Conservation (phyloP, 2,329 filamentous ascomycete species). For the Leptographium procerum region DNA sequence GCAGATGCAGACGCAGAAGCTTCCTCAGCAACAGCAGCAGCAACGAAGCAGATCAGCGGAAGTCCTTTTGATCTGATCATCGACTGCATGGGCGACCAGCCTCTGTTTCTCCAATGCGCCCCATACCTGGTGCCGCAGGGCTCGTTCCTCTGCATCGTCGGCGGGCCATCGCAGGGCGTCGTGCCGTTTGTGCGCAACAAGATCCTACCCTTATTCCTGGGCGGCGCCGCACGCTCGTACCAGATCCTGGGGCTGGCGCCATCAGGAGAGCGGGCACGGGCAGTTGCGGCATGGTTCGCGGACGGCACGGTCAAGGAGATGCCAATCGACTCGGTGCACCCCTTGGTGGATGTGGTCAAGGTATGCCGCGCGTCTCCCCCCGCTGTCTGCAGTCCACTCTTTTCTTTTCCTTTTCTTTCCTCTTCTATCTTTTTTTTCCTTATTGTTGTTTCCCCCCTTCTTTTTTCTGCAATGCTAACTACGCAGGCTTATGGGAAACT, state of each 20-base stretch:
- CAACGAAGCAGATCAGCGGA: not conserved
- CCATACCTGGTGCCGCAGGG: constrained; percentile 25
- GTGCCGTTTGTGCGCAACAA: constrained; percentile 20
- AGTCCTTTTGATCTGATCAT: constrained; percentile 30
- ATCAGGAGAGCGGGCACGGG: constrained; percentile 15
- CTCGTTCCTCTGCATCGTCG: constrained; percentile 24
- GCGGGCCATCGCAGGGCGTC: constrained; percentile 19
- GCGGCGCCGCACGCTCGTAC: constrained; percentile 20
- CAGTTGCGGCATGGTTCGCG: constrained; percentile 17
- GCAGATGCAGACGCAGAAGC: not conserved
- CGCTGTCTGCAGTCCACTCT: too few relatives aligned
- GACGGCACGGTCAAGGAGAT: constrained; percentile 17
- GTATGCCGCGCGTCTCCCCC: constrained; percentile 11
- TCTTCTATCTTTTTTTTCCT: not conserved
- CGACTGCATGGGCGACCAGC: constrained; percentile 37
- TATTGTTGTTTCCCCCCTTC: too few relatives aligned
- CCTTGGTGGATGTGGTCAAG: constrained; percentile 18
- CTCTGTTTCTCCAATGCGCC: constrained; percentile 29
- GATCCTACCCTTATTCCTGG: constrained; percentile 19
- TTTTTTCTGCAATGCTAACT: not conserved
- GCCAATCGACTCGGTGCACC: constrained; percentile 20
- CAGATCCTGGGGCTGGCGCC: constrained; percentile 19
- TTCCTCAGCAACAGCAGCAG: not conserved
- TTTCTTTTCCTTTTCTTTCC: too few relatives aligned
- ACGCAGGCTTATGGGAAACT: constrained; percentile 21